Evolutionary conservation across 1,139 yeast species (phyloP).

Genomic region (Sugiyamaella neomexicana): DNA sequence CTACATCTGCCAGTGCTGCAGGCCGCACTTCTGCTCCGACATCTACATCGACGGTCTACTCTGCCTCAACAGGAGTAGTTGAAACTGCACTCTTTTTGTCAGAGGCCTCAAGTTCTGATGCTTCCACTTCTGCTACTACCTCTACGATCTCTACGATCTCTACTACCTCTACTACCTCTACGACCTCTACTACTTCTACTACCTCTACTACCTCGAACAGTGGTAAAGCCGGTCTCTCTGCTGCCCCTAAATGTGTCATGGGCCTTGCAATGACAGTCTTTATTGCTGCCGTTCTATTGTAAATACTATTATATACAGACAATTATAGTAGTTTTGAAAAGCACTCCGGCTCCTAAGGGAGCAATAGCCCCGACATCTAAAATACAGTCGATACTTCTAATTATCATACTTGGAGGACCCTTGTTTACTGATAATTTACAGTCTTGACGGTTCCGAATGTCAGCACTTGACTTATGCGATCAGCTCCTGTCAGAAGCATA

Average conservation of each 20-base stretch:
- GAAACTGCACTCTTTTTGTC: neutral
- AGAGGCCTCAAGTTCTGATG: neutral
- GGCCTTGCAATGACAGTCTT: conserved; percentile 1
- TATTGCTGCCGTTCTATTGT: conserved; percentile 2
- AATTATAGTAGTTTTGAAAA: no score
- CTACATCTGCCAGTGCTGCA: neutral
- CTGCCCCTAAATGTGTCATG: conserved; percentile 7
- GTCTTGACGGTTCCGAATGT: conserved; percentile 80
- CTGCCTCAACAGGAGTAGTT: neutral
- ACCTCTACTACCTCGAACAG: no score
- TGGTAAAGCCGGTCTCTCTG: conserved; percentile 3
- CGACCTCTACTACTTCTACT: no score
- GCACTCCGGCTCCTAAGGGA: no score
- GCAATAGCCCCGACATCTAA: no score
- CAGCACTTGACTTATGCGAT: conserved; percentile 75
- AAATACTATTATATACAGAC: neutral
- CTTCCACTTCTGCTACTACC: neutral
- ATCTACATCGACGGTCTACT: neutral
- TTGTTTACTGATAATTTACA: conserved; percentile 45
- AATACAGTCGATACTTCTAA: no score
- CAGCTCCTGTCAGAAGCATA: conserved; percentile 68
- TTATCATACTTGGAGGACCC: no score
- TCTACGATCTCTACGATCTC: neutral
- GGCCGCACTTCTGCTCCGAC: neutral
- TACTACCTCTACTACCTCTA: no score